Evolutionary conservation across 352 stramenopile genomes (phyloP).

Genomic region (Phytopythium oedochilum): DNA sequence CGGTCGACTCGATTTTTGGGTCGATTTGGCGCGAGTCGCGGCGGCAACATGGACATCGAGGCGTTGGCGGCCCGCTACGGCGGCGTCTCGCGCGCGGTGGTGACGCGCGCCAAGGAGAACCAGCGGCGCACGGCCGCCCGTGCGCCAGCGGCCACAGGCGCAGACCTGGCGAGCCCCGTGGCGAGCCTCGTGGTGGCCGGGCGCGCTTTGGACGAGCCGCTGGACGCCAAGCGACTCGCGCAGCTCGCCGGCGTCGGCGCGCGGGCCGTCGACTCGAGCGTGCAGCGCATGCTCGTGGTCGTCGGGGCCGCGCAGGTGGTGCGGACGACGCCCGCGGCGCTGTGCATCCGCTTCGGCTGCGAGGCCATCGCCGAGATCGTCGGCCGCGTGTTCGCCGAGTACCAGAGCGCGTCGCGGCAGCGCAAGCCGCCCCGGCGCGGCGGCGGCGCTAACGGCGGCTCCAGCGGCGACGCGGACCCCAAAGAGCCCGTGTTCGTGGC

Average conservation of each 20-base stretch:
- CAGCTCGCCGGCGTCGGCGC: slow-evolving; percentile 32
- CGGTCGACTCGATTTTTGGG: too few species aligned
- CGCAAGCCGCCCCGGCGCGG: slow-evolving; percentile 13
- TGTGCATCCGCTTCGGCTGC: slow-evolving; percentile 76
- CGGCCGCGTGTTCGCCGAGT: slow-evolving; percentile 48
- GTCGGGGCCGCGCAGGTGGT: slow-evolving; percentile 42
- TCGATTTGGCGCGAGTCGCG: too few species aligned
- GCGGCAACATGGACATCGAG: slow-evolving; percentile 67
- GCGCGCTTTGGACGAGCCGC: slow-evolving; percentile 34
- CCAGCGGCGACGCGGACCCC: slow-evolving; percentile 26
- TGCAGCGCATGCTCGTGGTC: slow-evolving; percentile 47
- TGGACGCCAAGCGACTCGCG: slow-evolving; percentile 42
- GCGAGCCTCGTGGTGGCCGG: slow-evolving; percentile 63
- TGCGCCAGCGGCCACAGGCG: slow-evolving; percentile 20
- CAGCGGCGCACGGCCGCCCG: slow-evolving; percentile 44
- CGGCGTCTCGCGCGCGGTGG: slow-evolving; percentile 42
- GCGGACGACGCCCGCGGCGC: slow-evolving; percentile 37
- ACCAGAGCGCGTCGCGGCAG: slow-evolving; percentile 15
- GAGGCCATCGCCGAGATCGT: slow-evolving; percentile 61
- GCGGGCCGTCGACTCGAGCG: slow-evolving; percentile 36
- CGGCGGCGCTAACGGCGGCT: slow-evolving; percentile 12
- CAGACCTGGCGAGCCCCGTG: slow-evolving; percentile 40
- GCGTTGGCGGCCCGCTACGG: slow-evolving; percentile 41
- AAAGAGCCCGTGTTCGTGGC: slow-evolving; percentile 53
- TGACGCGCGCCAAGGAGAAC: slow-evolving; percentile 46